phyloP scores from a whole-genome alignment of 768 basidiomycete species.

The Grammothele lineata region DNA sequence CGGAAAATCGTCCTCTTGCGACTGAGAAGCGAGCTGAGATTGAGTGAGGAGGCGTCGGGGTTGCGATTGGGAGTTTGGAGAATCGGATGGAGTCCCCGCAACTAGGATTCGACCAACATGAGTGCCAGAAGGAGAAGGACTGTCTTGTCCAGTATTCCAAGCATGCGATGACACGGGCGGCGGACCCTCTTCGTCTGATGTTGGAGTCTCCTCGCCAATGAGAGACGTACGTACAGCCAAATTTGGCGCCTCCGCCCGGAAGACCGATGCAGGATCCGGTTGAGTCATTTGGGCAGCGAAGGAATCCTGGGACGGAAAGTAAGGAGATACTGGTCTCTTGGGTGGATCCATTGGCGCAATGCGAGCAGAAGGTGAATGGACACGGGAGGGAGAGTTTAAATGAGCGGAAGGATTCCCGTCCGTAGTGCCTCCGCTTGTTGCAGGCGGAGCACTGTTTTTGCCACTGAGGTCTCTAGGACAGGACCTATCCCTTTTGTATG shows the following conservation, averaged over 20 bases:
- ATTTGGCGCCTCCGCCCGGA: conserved; percentile 39
- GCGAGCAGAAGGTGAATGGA: too few species aligned
- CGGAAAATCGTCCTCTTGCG: conserved; percentile 3
- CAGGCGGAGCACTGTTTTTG: too few species aligned
- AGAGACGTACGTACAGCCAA: conserved; percentile 59
- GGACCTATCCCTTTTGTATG: too few species aligned
- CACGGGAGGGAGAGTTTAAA: too few species aligned
- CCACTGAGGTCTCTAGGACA: too few species aligned
- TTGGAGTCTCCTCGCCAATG: conserved; percentile 32
- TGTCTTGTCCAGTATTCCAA: background rate
- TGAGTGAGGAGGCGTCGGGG: background rate
- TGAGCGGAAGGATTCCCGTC: too few species aligned
- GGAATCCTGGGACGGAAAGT: conserved; percentile 53
- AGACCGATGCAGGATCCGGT: conserved; percentile 42
- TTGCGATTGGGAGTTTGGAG: conserved; percentile 22
- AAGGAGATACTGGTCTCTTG: conserved; percentile 13
- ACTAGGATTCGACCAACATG: conserved; percentile 35
- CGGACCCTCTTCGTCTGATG: conserved; percentile 10
- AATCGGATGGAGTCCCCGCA: conserved; percentile 44
- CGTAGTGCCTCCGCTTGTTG: too few species aligned
- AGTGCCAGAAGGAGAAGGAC: background rate
- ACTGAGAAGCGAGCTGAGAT: background rate
- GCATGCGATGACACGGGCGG: conserved; percentile 2
- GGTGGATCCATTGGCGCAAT: too few species aligned
- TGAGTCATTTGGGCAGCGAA: conserved; percentile 48